phyloP scores from a whole-genome alignment of 805 yeast genomes.

The Debaryomyces prosopidis region DNA sequence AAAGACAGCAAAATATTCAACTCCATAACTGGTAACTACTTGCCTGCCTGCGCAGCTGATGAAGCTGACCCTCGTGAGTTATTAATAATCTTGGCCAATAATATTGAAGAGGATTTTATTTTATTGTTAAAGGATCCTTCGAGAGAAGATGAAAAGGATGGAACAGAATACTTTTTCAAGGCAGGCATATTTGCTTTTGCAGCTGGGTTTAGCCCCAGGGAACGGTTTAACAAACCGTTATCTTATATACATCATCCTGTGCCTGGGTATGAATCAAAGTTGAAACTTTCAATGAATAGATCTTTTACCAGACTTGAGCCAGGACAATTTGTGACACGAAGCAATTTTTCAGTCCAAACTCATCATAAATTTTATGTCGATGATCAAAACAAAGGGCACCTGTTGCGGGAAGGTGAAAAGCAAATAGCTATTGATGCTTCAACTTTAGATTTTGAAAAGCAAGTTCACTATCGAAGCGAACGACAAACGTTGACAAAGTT shows the following conservation, averaged over 20 bases:
- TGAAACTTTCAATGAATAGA: constrained; percentile 42
- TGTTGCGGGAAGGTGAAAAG: constrained; percentile 24
- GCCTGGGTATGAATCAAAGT: constrained; percentile 41
- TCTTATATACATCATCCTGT: constrained; percentile 41
- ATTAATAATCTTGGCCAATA: constrained; percentile 25
- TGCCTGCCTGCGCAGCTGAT: constrained; percentile 17
- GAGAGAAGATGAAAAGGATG: constrained; percentile 25
- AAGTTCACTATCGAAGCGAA: constrained; percentile 45
- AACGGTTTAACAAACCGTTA: constrained; percentile 38
- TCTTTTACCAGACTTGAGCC: constrained; percentile 36
- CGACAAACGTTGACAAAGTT: constrained; percentile 41
- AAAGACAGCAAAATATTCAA: constrained; percentile 21
- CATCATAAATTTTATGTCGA: constrained; percentile 36
- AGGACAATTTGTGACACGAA: constrained; percentile 40
- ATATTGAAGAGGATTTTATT: constrained; percentile 65
- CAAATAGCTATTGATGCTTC: constrained; percentile 26
- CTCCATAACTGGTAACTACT: constrained; percentile 22
- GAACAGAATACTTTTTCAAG: constrained; percentile 41
- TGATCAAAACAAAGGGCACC: constrained; percentile 41
- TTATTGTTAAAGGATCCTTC: constrained; percentile 46
- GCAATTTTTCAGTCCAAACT: constrained; percentile 43
- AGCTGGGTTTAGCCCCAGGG: constrained; percentile 43
- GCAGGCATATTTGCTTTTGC: constrained; percentile 48
- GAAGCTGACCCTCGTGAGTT: constrained; percentile 14
- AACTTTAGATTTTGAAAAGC: constrained; percentile 36